Conservation (phyloP, 1,284 basidiomycete genomes). For the Rhodotorula sp. region DNA sequence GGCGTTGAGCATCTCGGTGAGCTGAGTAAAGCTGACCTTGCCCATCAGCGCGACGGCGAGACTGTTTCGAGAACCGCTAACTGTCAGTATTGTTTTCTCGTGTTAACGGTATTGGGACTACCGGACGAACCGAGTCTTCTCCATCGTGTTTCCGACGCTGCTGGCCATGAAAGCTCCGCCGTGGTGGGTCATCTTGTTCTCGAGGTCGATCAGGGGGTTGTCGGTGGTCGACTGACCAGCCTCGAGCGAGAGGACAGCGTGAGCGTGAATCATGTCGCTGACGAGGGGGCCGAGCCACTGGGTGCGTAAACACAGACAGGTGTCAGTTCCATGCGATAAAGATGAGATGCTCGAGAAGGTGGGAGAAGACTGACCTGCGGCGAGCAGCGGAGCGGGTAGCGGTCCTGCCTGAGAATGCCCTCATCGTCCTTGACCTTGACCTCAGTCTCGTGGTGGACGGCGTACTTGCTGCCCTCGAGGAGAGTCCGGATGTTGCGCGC, state of each 20-base stretch:
- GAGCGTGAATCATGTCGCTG: slow-evolving; percentile 70
- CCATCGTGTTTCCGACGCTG: slow-evolving; percentile 81
- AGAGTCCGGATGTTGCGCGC: slow-evolving; percentile 62
- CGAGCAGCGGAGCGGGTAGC: slow-evolving; percentile 72
- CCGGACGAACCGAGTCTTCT: slow-evolving; percentile 60
- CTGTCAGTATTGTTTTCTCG: not conserved
- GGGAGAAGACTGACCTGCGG: slow-evolving; percentile 57
- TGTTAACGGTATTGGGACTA: too few relatives aligned
- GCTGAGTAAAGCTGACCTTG: slow-evolving; percentile 76
- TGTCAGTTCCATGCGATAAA: not conserved
- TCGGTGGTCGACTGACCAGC: slow-evolving; percentile 79
- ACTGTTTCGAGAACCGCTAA: slow-evolving; percentile 43
- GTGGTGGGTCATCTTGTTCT: slow-evolving; percentile 67
- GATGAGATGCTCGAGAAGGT: not conserved
- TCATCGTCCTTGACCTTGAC: slow-evolving; percentile 66
- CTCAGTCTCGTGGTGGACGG: slow-evolving; percentile 62
- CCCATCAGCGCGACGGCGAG: slow-evolving; percentile 76
- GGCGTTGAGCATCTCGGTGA: slow-evolving; percentile 77
- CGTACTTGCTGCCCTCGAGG: slow-evolving; percentile 69
- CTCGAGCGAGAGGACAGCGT: slow-evolving; percentile 66
- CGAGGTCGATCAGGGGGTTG: slow-evolving; percentile 69
- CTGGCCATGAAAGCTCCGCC: slow-evolving; percentile 74
- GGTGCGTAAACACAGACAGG: not conserved
- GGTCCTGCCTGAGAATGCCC: slow-evolving; percentile 68
- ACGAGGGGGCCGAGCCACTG: slow-evolving; percentile 77